Conservation (phyloP, 2,329 filamentous ascomycete species). For the Stagonosporopsis tanaceti region DNA sequence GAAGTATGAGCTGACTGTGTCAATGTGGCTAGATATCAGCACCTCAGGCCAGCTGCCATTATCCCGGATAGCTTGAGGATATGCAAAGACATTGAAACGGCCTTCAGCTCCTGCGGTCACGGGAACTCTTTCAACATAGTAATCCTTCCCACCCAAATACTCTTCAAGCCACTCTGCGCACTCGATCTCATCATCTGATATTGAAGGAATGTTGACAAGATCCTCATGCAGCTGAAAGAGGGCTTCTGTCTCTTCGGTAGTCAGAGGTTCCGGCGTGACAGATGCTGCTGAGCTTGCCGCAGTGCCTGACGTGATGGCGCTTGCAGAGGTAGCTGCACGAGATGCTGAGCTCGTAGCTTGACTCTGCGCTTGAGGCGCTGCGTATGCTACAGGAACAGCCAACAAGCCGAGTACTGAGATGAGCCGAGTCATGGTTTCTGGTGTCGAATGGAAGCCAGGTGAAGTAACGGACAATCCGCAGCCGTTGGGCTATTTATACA, state of each 20-base stretch:
- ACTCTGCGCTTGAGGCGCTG: constrained; percentile 11
- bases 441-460: background rate
- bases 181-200: constrained; percentile 66
- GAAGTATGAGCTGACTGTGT: constrained; percentile 58
- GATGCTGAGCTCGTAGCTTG: constrained; percentile 1
- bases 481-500: background rate
- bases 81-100: constrained; percentile 80
- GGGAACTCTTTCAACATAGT: constrained; percentile 55
- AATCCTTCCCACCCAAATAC: constrained; percentile 60
- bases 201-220: constrained; percentile 38
- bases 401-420: background rate
- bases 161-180: constrained; percentile 72
- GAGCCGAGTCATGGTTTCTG: background rate
- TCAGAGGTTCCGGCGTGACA: constrained; percentile 15
- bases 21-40: constrained; percentile 81
- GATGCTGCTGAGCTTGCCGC: constrained; percentile 4
- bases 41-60: constrained; percentile 59
- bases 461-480: background rate
- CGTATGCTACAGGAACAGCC: background rate
- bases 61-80: constrained; percentile 48
- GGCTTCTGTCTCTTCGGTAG: constrained; percentile 30
- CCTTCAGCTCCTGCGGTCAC: constrained; percentile 49
- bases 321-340: background rate
- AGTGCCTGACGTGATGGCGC: background rate
- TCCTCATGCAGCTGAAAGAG: constrained; percentile 34